These are phyloP conservation scores for Alisma plantagoaquatica DNA, from an alignment of 106 monocot species.

Conservation along the genomic window DNA sequence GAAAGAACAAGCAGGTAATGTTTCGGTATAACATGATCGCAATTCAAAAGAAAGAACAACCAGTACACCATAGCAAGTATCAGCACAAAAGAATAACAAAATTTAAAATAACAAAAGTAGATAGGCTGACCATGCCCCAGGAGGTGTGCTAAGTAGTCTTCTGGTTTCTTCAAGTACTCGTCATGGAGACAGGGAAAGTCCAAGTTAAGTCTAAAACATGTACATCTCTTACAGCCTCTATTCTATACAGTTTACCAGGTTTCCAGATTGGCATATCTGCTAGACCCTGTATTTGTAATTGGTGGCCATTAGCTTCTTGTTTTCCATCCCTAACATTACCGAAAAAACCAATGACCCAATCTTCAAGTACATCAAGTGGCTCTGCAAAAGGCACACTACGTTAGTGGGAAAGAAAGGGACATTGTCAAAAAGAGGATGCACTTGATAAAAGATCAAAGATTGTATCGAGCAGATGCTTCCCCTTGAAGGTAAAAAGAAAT, in stretches of 20 bases:
- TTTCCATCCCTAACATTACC: slow-evolving; percentile 45
- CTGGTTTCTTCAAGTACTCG: slow-evolving; percentile 93
- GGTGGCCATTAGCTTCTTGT: neutral
- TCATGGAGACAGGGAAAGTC: slow-evolving; percentile 86
- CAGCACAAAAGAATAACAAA: neutral
- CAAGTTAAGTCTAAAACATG: slow-evolving; percentile 77
- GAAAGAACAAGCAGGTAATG: too few species aligned
- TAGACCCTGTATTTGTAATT: slow-evolving; percentile 13
- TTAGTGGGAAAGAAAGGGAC: too few species aligned
- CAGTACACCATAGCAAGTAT: neutral
- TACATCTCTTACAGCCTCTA: slow-evolving; percentile 93
- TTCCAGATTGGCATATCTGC: slow-evolving; percentile 60
- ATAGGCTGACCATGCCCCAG: slow-evolving; percentile 75
- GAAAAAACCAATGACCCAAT: slow-evolving; percentile 85
- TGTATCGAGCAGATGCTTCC: too few species aligned
- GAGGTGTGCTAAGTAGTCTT: slow-evolving; percentile 88
- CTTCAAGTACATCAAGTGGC: slow-evolving; percentile 67
- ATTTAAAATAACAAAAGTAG: slow-evolving; percentile 1
- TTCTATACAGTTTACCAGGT: slow-evolving; percentile 59
- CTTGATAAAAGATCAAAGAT: slow-evolving; percentile 7
- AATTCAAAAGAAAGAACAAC: too few species aligned
- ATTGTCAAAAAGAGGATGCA: too few species aligned
- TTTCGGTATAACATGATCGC: too few species aligned
- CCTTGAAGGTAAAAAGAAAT: too few species aligned
- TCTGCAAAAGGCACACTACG: too few species aligned